A percentile compares a stretch with the other conserved stretches of the same genome.
Evolutionary conservation across 2,329 filamentous ascomycete genomes (phyloP).

Genomic region (Scortechinia acanthostroma): DNA sequence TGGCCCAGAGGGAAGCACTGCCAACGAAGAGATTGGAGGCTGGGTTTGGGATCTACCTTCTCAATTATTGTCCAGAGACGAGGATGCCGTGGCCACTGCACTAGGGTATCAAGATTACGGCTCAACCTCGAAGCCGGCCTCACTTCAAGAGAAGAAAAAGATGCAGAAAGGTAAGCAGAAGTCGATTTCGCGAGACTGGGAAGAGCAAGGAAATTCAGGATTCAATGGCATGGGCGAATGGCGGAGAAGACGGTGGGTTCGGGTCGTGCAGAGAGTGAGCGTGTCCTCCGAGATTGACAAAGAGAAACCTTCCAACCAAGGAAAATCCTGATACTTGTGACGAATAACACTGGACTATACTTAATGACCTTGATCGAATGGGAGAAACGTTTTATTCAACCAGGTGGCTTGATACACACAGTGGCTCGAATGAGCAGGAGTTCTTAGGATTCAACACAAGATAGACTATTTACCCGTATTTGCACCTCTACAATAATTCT

Average conservation of each 20-base stretch:
- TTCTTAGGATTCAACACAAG: too few relatives aligned
- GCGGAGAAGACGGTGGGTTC: background rate
- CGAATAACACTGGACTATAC: too few relatives aligned
- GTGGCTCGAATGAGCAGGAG: too few relatives aligned
- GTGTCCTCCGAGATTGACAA: background rate
- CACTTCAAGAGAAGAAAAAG: constrained; percentile 1
- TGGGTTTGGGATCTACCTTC: constrained; percentile 2
- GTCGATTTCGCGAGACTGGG: too few relatives aligned
- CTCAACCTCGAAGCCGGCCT: background rate
- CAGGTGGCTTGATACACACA: background rate
- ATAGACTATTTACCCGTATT: too few relatives aligned
- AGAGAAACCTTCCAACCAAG: background rate
- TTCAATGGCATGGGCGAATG: background rate
- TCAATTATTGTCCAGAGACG: too few relatives aligned
- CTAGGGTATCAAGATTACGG: too few relatives aligned
- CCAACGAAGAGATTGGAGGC: background rate
- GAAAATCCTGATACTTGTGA: too few relatives aligned
- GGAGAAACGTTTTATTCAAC: too few relatives aligned
- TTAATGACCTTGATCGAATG: too few relatives aligned
- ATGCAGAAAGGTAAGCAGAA: background rate
- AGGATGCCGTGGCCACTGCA: too few relatives aligned
- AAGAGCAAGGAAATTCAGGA: background rate
- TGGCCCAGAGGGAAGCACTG: background rate
- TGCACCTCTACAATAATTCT: too few relatives aligned
- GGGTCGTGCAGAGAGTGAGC: background rate